Percentiles rank a stretch among this genome's conserved stretches.
phyloP scores from a whole-genome alignment of 208 protist species.

The Trypanosoma melophagium region DNA sequence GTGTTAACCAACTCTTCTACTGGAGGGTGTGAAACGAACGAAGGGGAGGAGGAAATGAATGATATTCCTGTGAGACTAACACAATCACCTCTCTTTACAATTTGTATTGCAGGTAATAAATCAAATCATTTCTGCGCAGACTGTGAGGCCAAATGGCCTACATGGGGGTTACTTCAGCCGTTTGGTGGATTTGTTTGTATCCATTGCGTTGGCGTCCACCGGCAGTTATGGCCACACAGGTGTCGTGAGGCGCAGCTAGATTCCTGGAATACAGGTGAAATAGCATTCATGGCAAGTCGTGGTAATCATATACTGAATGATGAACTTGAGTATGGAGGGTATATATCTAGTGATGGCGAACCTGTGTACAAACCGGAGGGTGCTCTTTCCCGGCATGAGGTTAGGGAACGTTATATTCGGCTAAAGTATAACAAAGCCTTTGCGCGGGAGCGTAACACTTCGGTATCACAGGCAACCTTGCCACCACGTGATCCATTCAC shows the following conservation, averaged over 20 bases:
- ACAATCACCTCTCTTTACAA: slow-evolving; percentile 45
- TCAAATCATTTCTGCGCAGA: slow-evolving; percentile 63
- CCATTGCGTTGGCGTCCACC: slow-evolving; percentile 71
- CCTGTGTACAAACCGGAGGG: slow-evolving; percentile 38
- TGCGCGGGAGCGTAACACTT: slow-evolving; percentile 33
- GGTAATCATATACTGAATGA: slow-evolving; percentile 61
- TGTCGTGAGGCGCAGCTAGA: slow-evolving; percentile 72
- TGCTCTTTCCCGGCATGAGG: slow-evolving; percentile 32
- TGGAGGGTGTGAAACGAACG: neutral
- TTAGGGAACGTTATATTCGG: slow-evolving; percentile 57
- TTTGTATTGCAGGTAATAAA: slow-evolving; percentile 32
- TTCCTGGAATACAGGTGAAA: slow-evolving; percentile 46
- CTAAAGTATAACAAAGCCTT: slow-evolving; percentile 69
- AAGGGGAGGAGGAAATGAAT: neutral
- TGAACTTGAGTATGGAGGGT: slow-evolving; percentile 65
- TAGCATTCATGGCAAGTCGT: slow-evolving; percentile 56
- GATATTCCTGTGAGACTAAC: slow-evolving; percentile 28
- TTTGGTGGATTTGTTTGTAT: slow-evolving; percentile 81
- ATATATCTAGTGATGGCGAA: slow-evolving; percentile 12
- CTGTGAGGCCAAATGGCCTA: slow-evolving; percentile 55
- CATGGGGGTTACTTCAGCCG: slow-evolving; percentile 63
- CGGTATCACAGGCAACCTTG: slow-evolving; percentile 5
- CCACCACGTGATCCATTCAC: slow-evolving; percentile 9
- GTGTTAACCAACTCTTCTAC: too few species aligned
- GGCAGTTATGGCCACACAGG: slow-evolving; percentile 68